Percentiles rank a stretch among this genome's conserved stretches.
phyloP scores from a whole-genome alignment of 78 protist species.

The Monosiga brevicollis region DNA sequence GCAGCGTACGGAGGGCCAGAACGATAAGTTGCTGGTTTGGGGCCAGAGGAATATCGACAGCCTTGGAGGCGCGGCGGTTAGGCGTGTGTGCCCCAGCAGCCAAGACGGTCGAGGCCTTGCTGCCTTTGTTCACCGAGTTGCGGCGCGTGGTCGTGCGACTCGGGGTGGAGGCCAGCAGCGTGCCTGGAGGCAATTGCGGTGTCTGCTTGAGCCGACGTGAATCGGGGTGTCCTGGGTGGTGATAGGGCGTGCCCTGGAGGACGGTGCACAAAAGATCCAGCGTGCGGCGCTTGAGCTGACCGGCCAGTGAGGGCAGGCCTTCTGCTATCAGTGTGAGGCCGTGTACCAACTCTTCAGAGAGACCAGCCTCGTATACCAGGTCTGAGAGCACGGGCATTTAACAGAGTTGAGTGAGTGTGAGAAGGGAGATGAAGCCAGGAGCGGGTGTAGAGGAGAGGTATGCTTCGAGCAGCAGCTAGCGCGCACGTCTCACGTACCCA shows the following conservation, averaged over 20 bases:
- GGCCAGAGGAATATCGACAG: constrained; percentile 11
- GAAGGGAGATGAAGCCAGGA: constrained; percentile 24
- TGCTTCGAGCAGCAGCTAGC: constrained; percentile 17
- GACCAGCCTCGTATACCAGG: constrained; percentile 12
- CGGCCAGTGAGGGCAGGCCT: no score
- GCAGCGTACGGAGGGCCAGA: constrained; percentile 62
- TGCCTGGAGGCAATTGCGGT: constrained; percentile 31
- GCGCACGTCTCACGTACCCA: constrained; percentile 33
- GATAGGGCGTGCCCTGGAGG: no score
- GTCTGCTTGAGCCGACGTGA: not conserved
- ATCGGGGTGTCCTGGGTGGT: no score
- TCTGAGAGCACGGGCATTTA: constrained; percentile 7
- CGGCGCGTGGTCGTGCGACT: no score
- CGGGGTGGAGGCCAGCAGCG: constrained; percentile 13
- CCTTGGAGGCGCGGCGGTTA: not conserved
- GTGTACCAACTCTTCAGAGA: no score
- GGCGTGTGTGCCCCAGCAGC: not conserved
- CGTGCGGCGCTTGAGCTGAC: no score
- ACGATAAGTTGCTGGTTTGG: constrained; percentile 27
- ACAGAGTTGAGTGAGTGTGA: constrained; percentile 43
- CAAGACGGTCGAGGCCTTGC: no score
- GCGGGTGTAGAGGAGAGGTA: constrained; percentile 37
- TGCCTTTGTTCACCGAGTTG: no score
- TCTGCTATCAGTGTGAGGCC: no score
- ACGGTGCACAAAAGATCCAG: no score